Conservation (phyloP, 345 rosid species). For the Moricandia arvensis region DNA sequence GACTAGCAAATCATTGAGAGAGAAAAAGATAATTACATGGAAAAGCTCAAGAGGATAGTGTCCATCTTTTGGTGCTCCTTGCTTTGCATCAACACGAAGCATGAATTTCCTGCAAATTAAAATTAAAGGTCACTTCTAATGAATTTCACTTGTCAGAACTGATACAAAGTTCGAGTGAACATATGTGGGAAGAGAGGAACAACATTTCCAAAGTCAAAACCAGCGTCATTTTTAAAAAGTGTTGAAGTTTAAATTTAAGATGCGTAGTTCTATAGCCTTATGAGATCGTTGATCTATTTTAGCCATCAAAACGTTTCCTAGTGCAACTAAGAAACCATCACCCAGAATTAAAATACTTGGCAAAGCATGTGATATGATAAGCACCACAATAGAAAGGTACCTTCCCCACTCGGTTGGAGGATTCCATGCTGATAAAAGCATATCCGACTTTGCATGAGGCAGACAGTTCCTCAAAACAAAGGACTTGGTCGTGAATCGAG, state of each 20-base stretch:
- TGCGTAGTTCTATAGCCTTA: background rate
- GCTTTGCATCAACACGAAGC: constrained; percentile 93
- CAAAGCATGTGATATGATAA: constrained; percentile 6
- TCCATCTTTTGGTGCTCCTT: constrained; percentile 90
- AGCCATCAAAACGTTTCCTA: constrained; percentile 18
- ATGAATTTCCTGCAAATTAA: constrained; percentile 68
- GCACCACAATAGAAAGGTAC: constrained; percentile 40
- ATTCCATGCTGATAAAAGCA: constrained; percentile 95
- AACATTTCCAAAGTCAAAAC: constrained; percentile 10
- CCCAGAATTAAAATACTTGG: background rate
- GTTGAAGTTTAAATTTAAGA: constrained; percentile 4
- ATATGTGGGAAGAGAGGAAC: background rate
- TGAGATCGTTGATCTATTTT: background rate
- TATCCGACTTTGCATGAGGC: constrained; percentile 77
- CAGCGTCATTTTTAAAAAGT: background rate
- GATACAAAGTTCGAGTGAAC: background rate
- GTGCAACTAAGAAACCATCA: constrained; percentile 11
- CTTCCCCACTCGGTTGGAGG: constrained; percentile 99
- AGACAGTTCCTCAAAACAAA: constrained; percentile 87
- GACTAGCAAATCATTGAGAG: background rate
- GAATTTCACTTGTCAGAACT: constrained; percentile 2
- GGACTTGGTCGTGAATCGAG: constrained; percentile 79
- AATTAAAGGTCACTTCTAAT: background rate
- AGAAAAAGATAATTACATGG: constrained; percentile 49
- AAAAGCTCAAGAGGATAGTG: constrained; percentile 87